Percentiles rank a stretch among this genome's conserved stretches.
Evolutionary conservation across 139 green algal species (phyloP).

Genomic region (Chlorella sorokiniana): DNA sequence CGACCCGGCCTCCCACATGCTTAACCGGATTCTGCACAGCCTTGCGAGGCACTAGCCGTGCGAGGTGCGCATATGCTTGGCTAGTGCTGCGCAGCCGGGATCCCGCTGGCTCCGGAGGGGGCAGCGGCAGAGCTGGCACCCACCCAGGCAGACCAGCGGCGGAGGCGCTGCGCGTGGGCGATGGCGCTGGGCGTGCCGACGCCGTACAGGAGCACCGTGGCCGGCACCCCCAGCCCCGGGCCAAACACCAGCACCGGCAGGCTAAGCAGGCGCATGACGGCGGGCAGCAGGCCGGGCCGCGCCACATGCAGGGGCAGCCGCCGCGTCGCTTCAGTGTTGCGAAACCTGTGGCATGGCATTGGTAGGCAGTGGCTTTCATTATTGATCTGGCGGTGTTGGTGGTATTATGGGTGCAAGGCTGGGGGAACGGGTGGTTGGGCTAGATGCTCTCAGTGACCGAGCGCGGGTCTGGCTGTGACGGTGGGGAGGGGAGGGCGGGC

Average conservation of each 20-base stretch:
- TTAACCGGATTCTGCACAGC: no score
- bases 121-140: neutral
- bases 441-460: no score
- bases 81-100: no score
- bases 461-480: no score
- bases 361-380: no score
- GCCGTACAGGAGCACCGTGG: constrained; percentile 17
- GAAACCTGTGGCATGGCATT: constrained; percentile 23
- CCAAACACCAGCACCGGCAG: constrained; percentile 3
- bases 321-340: neutral
- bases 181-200: neutral
- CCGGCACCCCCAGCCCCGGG: constrained; percentile 9
- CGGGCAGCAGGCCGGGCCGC: neutral
- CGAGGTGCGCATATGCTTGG: no score
- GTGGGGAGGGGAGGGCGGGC: no score
- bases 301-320: neutral
- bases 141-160: constrained; percentile 16
- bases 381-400: no score
- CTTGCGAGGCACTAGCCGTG: no score
- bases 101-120: no score
- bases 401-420: neutral
- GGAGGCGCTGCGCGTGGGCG: neutral
- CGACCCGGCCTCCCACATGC: no score
- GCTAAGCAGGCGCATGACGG: neutral
- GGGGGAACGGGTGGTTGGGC: no score